Percentiles rank a stretch among this genome's conserved stretches.
These are phyloP conservation scores for Fusarium torulosum DNA, from an alignment of 2,329 filamentous ascomycete species.

Conservation along the genomic window DNA sequence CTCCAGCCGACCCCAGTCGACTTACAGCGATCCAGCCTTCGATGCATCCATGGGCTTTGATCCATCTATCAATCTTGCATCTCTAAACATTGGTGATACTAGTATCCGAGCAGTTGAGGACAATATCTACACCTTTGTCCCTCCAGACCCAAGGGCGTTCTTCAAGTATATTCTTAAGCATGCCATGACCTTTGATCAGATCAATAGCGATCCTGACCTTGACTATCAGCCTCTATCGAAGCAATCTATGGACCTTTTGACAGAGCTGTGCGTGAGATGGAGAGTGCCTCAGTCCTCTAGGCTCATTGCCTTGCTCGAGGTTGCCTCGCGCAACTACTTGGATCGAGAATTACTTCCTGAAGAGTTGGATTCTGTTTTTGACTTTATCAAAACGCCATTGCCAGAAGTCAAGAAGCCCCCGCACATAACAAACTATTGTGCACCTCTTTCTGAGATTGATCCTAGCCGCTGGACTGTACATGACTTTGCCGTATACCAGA, in stretches of 20 bases:
- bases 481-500: constrained; percentile 79
- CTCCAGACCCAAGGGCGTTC: constrained; percentile 82
- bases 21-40: constrained; percentile 65
- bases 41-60: constrained; percentile 66
- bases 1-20: constrained; percentile 62
- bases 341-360: constrained; percentile 85
- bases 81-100: constrained; percentile 71
- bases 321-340: constrained; percentile 85
- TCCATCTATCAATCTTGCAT: constrained; percentile 75
- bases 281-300: constrained; percentile 86
- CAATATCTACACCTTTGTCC: constrained; percentile 88
- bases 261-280: constrained; percentile 89
- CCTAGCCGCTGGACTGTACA: constrained; percentile 74
- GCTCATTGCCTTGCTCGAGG: constrained; percentile 84
- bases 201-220: constrained; percentile 65
- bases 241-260: constrained; percentile 83
- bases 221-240: constrained; percentile 74
- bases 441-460: constrained; percentile 68
- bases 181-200: constrained; percentile 74
- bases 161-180: constrained; percentile 87
- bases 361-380: constrained; percentile 86
- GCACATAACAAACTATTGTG: constrained; percentile 64
- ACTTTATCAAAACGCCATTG: constrained; percentile 80
- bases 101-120: constrained; percentile 69
- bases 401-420: constrained; percentile 74